Evolutionary conservation across 306 rosid genomes (phyloP).

Genomic region (Glycine latifolia): DNA sequence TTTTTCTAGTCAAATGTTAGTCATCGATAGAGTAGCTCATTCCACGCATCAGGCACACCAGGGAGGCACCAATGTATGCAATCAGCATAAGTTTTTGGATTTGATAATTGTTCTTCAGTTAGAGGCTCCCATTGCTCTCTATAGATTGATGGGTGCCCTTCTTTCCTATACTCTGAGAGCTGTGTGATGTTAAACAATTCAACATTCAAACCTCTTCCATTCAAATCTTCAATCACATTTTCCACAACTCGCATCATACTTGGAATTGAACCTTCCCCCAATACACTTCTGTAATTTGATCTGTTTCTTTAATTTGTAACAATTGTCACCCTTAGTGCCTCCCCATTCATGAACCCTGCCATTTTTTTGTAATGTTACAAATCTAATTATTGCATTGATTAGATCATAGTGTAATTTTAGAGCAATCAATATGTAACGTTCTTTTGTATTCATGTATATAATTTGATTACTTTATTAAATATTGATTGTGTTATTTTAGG

Average conservation of each 20-base stretch:
- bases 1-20: background rate
- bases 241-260: constrained; percentile 76
- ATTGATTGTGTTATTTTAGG: too few relatives aligned
- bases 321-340: constrained; percentile 58
- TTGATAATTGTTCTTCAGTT: constrained; percentile 53
- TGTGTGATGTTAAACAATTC: constrained; percentile 85
- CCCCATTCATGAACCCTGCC: constrained; percentile 88
- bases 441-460: too few relatives aligned
- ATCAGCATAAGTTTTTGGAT: constrained; percentile 81
- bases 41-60: constrained; percentile 93
- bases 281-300: constrained; percentile 57
- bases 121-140: constrained; percentile 89
- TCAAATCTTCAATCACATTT: constrained; percentile 58
- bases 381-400: background rate
- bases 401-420: background rate
- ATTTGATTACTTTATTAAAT: too few relatives aligned
- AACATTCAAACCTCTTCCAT: constrained; percentile 69
- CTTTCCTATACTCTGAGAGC: constrained; percentile 85
- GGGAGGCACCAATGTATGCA: constrained; percentile 98
- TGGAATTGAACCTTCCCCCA: constrained; percentile 69
- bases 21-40: constrained; percentile 70
- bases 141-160: constrained; percentile 83
- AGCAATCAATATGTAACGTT: background rate
- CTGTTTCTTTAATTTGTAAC: constrained; percentile 70
- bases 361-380: background rate